Evolutionary conservation across 768 basidiomycete genomes (phyloP).

Genomic region (Ramaria rubella): DNA sequence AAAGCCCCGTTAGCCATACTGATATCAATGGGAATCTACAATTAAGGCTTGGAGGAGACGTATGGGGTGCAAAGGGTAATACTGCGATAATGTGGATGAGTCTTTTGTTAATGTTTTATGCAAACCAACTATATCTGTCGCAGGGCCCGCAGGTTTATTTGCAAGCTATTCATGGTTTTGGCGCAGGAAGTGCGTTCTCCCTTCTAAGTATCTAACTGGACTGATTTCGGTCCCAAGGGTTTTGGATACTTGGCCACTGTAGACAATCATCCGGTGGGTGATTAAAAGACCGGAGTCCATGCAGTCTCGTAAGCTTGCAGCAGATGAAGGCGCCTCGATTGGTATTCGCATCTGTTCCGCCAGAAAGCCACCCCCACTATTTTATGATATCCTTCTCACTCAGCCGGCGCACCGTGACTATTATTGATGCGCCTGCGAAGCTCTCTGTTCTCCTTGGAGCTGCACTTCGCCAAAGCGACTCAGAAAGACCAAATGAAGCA

Average conservation of each 20-base stretch:
- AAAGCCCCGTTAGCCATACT: constrained; percentile 1
- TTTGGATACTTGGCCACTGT: constrained; percentile 63
- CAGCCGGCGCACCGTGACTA: constrained; percentile 47
- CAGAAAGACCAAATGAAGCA: not conserved
- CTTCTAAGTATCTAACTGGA: constrained; percentile 8
- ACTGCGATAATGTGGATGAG: constrained; percentile 33
- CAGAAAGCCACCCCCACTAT: constrained; percentile 47
- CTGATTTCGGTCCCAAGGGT: constrained; percentile 39
- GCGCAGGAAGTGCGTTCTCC: constrained; percentile 25
- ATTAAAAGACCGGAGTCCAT: not conserved
- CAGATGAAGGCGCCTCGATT: constrained; percentile 46
- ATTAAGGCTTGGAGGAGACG: constrained; percentile 6
- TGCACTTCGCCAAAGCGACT: not conserved
- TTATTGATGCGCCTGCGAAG: constrained; percentile 36
- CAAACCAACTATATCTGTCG: constrained; percentile 10
- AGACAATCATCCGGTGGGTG: constrained; percentile 46
- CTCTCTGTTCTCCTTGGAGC: constrained; percentile 31
- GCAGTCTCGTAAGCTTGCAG: constrained; percentile 11
- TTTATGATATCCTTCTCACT: constrained; percentile 62
- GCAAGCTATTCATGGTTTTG: constrained; percentile 53
- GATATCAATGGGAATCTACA: constrained; percentile 11
- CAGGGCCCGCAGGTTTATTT: constrained; percentile 57
- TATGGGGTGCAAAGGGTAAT: constrained; percentile 2
- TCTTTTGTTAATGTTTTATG: not conserved
- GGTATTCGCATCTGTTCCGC: constrained; percentile 52